Percentiles rank a stretch among this genome's conserved stretches.
phyloP scores from a whole-genome alignment of 2,329 filamentous ascomycete species.

The Botryosphaeria dothidea region DNA sequence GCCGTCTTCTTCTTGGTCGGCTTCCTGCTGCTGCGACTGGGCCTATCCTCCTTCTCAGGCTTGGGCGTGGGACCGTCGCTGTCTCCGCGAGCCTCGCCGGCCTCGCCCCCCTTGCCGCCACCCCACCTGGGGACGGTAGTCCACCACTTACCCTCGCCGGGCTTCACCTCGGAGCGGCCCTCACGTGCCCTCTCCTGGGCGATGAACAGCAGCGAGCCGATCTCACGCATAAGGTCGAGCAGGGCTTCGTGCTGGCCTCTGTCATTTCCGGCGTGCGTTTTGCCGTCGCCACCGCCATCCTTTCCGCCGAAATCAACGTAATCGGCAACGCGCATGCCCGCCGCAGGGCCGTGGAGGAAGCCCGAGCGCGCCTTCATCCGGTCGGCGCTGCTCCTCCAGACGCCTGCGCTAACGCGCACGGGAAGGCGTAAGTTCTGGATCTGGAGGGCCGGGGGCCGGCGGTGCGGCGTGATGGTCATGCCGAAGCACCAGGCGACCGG shows the following conservation, averaged over 20 bases:
- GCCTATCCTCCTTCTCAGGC: constrained; percentile 36
- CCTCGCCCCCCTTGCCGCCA: constrained; percentile 51
- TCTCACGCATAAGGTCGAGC: constrained; percentile 59
- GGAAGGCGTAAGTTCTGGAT: constrained; percentile 56
- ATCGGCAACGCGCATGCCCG: constrained; percentile 56
- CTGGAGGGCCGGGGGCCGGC: constrained; percentile 48
- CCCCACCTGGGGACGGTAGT: constrained; percentile 58
- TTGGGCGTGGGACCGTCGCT: constrained; percentile 31
- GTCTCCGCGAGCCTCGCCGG: constrained; percentile 34
- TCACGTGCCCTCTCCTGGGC: constrained; percentile 63
- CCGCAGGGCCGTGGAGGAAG: constrained; percentile 59
- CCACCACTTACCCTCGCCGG: constrained; percentile 63
- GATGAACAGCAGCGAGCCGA: constrained; percentile 57
- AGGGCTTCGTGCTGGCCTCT: constrained; percentile 34
- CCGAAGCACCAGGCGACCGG: constrained; percentile 60
- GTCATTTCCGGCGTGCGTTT: constrained; percentile 29
- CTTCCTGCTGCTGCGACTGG: constrained; percentile 24
- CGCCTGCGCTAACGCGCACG: constrained; percentile 56
- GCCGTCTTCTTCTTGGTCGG: constrained; percentile 44
- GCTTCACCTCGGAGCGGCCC: constrained; percentile 49
- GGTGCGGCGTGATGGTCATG: constrained; percentile 52
- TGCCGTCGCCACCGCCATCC: too few species aligned
- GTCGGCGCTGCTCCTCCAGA: constrained; percentile 56
- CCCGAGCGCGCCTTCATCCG: constrained; percentile 54
- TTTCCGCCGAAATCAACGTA: constrained; percentile 55